Conservation (phyloP, 2,329 filamentous ascomycete species). For the Pseudogymnoascus sp. region DNA sequence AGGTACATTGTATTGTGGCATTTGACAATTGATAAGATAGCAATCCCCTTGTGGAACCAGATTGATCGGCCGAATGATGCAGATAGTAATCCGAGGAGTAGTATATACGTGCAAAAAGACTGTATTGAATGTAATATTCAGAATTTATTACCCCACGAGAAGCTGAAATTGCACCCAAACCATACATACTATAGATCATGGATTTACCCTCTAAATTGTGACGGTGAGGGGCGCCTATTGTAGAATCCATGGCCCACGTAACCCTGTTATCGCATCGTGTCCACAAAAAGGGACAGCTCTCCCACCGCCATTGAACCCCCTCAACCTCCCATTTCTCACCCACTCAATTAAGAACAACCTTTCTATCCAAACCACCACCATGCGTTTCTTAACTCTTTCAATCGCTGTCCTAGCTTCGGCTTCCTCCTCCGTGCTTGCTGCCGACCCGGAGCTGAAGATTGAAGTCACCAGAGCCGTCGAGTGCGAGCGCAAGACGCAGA, state of each 20-base stretch:
- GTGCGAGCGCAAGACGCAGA: slow-evolving; percentile 68
- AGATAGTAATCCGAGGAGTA: neutral
- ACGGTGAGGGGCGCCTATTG: neutral
- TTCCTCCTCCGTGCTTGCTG: slow-evolving; percentile 24
- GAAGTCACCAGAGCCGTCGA: slow-evolving; percentile 65
- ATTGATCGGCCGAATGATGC: neutral
- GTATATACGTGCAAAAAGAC: neutral
- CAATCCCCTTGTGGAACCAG: slow-evolving; percentile 1
- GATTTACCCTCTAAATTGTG: slow-evolving; percentile 6
- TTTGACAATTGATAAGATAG: slow-evolving; percentile 4
- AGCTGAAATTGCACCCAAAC: neutral
- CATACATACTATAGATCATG: neutral
- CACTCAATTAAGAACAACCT: neutral
- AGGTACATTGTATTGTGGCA: neutral
- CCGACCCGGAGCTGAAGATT: slow-evolving; percentile 57
- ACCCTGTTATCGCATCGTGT: slow-evolving; percentile 9
- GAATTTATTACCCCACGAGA: neutral
- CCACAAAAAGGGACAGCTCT: slow-evolving; percentile 1
- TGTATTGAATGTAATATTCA: neutral
- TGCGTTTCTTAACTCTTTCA: slow-evolving; percentile 27
- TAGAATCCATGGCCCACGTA: neutral
- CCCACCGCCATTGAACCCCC: slow-evolving; percentile 7
- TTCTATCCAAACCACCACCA: slow-evolving; percentile 16
- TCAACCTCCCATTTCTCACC: slow-evolving; percentile 2
- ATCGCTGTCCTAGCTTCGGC: slow-evolving; percentile 24